Evolutionary conservation across 305 asterid genomes (phyloP), one percentile per base, ranked within the genome.

Genomic region (Fraxinus velutina): DNA sequence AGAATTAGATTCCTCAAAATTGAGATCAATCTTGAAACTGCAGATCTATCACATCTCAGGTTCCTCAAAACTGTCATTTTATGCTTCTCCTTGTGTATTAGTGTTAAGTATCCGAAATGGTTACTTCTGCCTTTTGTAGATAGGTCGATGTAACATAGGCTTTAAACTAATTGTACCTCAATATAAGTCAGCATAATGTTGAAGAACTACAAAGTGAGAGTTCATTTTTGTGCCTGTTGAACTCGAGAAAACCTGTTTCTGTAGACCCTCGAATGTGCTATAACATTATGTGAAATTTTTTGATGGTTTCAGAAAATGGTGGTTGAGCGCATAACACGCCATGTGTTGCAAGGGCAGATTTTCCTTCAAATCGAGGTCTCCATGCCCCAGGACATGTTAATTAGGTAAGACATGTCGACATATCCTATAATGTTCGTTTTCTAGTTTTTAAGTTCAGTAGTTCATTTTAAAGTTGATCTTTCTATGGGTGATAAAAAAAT

Each of bases 301-400:
- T 32, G 9, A 70, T 77, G 83, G 44, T 87, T 87, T 60, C 95
- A 96, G 99, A 88, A 90, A 89, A 84, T 96, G 92, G 88, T 60
- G 76, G 90, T 94, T 74, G 87, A 90, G 86, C 89, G 88, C 39
- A 90, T 94, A 64, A 93, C 97, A 9, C 98, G 90, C 42, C 98
- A 94, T 86, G 78, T 93, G 24, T 86, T 93, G 90, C 96, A 93
- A 86, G 98, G 98, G 21, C 88, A 93, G 81, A 86, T 90, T 70
- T 85, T 90, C 79, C 97, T 96, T 66, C 93, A 92, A 87, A 89
- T 96, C 47, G 97, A 96, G 86, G 95, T 94, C 81, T 86, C 97
- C 55, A 94, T 96, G 99, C 93, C 97, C 10, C 88, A 87, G 0
- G 90, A 92, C 84, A 87, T 84, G 17, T 84, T 88, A 42, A 86